These are phyloP conservation scores for Xylaria grammica DNA, from an alignment of 495 filamentous ascomycete genomes.

Conservation along the genomic window DNA sequence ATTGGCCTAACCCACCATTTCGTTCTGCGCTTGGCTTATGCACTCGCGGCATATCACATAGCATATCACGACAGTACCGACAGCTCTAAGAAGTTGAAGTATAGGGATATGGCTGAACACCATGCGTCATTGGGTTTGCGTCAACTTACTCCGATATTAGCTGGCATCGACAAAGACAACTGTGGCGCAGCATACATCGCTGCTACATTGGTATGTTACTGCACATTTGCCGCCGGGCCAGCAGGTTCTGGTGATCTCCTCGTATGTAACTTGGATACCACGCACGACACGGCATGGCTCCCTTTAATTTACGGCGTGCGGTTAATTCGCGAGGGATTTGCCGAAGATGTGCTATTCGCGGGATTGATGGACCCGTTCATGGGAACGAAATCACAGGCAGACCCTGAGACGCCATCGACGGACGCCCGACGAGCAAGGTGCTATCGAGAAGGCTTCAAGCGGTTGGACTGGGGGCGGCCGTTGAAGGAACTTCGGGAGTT, in stretches of 20 bases:
- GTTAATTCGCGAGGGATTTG: neutral
- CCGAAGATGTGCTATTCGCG: neutral
- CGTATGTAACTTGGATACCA: neutral
- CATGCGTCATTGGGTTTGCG: neutral
- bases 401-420: neutral
- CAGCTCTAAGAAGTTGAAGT: neutral
- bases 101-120: neutral
- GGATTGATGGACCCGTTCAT: conserved; percentile 1
- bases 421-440: neutral
- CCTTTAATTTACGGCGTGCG: conserved; percentile 13
- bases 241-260: conserved; percentile 1
- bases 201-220: conserved; percentile 10
- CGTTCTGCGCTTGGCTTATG: neutral
- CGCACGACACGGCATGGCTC: neutral
- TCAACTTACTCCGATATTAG: neutral
- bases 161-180: conserved; percentile 2
- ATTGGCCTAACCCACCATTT: neutral
- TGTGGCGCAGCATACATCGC: conserved; percentile 14
- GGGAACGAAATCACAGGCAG: neutral
- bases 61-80: neutral
- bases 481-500: neutral
- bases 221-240: conserved; percentile 5
- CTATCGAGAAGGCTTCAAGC: neutral
- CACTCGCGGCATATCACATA: neutral
- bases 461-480: conserved; percentile 5